Evolutionary conservation across 768 basidiomycete genomes (phyloP), one percentile per base, ranked within the genome.

Genomic region (Suillus weaverae): DNA sequence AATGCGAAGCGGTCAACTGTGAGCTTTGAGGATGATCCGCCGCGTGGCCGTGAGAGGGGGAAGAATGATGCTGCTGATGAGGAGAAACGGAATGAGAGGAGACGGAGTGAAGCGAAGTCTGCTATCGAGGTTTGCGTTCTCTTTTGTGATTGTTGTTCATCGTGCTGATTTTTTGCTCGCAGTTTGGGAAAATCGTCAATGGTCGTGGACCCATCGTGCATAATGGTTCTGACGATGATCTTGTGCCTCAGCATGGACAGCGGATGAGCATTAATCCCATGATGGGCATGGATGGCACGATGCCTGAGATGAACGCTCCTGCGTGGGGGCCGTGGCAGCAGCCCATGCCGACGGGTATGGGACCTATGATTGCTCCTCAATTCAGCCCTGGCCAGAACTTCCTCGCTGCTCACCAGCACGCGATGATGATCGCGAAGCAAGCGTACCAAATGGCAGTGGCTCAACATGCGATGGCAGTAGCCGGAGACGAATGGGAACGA

Each of bases 401-500:
- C 73, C 67, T 92, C 36, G 87, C 82, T 5, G 92, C 92, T 20
- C 94, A 95, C 73, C 93, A 95, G 73, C 92, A 92, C 64, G 94
- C 94, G 3, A 92, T 95, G 85, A 79, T 92, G 79, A 78, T 83
- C 62, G 94, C 94, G 61, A 95, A 95, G 75, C 94, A 95, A 75
- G 88, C 93, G 4, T 95, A 93, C 72, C 94, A 95, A 76, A 86
- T 91, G 81, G 90, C 94, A 3, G 90, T 95, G 50, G 94, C 94
- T 6, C 94, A 94, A 75, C 94, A 95, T 68, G 94, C 94, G 5
- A 89, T 94, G 85, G 89, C 87, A 9, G 86, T 88, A 9, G 94
- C 94, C n/a, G 92, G 85, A 22, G 94, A 95, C 38, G 92, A 95
- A 72, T 95, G 94, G 94, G 94, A 95, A 72, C 87, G 93, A 39